Evolutionary conservation across 169 alveolate species (phyloP).

Genomic region (Plasmodium gaboni): DNA sequence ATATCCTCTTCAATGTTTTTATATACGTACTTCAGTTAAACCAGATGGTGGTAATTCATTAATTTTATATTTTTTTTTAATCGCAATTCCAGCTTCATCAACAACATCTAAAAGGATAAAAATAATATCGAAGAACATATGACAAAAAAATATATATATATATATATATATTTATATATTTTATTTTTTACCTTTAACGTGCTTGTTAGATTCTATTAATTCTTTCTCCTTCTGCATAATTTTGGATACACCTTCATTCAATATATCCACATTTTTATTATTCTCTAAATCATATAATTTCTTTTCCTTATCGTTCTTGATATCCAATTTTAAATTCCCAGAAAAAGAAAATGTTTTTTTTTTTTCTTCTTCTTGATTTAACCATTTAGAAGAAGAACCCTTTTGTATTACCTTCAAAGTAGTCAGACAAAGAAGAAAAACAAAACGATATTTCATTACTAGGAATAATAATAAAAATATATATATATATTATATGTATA

Average conservation of each 20-base stretch:
- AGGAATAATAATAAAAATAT: not conserved
- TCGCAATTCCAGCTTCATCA: slow-evolving; percentile 19
- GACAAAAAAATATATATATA: not conserved
- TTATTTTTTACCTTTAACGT: slow-evolving; percentile 27
- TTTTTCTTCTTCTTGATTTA: not conserved
- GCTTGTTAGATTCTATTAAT: slow-evolving; percentile 2
- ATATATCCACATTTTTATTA: slow-evolving; percentile 4
- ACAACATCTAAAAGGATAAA: slow-evolving; percentile 6
- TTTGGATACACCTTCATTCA: not conserved
- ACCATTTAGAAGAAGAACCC: not conserved
- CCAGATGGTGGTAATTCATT: slow-evolving; percentile 69
- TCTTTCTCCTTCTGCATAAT: slow-evolving; percentile 2
- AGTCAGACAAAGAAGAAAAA: slow-evolving; percentile 19
- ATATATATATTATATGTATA: not conserved
- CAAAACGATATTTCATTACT: slow-evolving; percentile 10
- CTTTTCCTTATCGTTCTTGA: not conserved
- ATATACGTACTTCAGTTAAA: slow-evolving; percentile 23
- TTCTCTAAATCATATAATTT: not conserved
- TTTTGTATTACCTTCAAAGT: slow-evolving; percentile 1
- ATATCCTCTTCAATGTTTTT: not conserved
- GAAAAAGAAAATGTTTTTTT: slow-evolving; percentile 41
- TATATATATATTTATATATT: not conserved
- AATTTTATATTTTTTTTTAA: slow-evolving; percentile 37
- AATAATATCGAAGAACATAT: not conserved
- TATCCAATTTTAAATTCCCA: slow-evolving; percentile 28